A percentile compares a stretch with the other conserved stretches of the same genome.
These are phyloP conservation scores for Claviceps lovelessii DNA, from an alignment of 2,329 filamentous ascomycete genomes.

Conservation along the genomic window DNA sequence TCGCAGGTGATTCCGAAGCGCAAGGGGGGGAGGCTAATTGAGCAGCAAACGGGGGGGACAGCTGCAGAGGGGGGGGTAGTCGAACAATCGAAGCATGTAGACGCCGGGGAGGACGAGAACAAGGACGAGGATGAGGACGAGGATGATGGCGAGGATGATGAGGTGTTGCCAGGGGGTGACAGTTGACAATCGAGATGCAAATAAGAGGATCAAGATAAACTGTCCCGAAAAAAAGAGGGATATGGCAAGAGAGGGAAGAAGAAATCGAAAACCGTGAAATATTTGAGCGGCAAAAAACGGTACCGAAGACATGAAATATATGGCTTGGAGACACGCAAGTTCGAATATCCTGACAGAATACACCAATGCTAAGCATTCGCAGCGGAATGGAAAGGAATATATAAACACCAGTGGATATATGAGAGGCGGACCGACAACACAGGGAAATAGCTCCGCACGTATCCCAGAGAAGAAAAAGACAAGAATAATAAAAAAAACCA, in stretches of 20 bases:
- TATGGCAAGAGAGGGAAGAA: not conserved
- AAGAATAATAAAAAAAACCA: not conserved
- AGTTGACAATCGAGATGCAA: not conserved
- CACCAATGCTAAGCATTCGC: not conserved
- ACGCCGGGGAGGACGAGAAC: slow-evolving; percentile 12
- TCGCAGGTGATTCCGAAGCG: slow-evolving; percentile 75
- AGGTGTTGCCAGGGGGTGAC: not conserved
- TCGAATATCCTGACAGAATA: not conserved
- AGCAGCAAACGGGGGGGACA: slow-evolving; percentile 10
- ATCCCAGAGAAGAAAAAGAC: not conserved
- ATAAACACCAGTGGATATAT: not conserved
- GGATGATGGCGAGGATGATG: not conserved
- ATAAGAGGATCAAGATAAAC: not conserved
- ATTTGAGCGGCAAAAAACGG: too few relatives aligned
- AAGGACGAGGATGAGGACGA: not conserved
- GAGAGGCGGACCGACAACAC: not conserved
- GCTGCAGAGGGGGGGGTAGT: slow-evolving; percentile 5
- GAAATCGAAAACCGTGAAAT: too few relatives aligned
- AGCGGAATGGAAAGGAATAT: too few relatives aligned
- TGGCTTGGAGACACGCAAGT: too few relatives aligned
- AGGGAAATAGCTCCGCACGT: not conserved
- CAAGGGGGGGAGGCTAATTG: slow-evolving; percentile 62
- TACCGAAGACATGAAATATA: too few relatives aligned
- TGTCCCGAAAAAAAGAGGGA: not conserved
- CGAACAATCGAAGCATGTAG: slow-evolving; percentile 12